Base-by-base conservation (phyloP, 345 rosid genomes). In the Pistacia integerrima region DNA sequence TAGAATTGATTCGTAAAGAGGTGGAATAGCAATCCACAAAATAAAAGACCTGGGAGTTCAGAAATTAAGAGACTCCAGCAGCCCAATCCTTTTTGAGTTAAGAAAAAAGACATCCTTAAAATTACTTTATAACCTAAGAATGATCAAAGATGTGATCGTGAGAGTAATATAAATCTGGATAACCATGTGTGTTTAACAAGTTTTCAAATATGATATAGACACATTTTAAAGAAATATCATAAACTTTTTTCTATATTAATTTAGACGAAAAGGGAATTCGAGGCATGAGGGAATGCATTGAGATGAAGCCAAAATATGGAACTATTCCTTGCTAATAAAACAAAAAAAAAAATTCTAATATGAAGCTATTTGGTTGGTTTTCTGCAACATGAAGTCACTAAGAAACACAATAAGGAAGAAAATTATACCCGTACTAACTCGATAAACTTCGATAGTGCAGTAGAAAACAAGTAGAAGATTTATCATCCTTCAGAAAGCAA, bases 381-480 rank as follows among this genome's bases (percentile, higher is more conserved):
- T 73, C 76, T 63, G 9, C 33, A 46, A n/a, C 10, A 70, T 12
- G 10, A 33, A 69, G 73, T 69, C 36, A 62, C 10, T 74, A 41
- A 8, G 1, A 36, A 70, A 54, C 36, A 76, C 76, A 8, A 17
- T 22, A 69, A 41, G 84, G 51, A 56, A 62, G 70, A 77, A 76
- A 77, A 62, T 49, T 72, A 44, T 90, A 96, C 98, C 97, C 97
- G 93, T 61, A 93, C 89, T 70, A 93, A 77, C 84, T 96, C 99
- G 38, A 96, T 90, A 77, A 93, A 96, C 64, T 89, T 91, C 77
- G 99, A 81, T 94, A 86, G 85, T 89, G 93, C 77, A 96, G 90
- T 76, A 96, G 90, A 83, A 93, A 92, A 76, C 97, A 93, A 64
- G 89, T 87, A 18, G 88, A 90, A 17, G 98, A 93, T 84, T 90